A percentile compares a stretch with the other conserved stretches of the same genome.
Evolutionary conservation across 345 rosid genomes (phyloP).

Genomic region (Camelina hispida): DNA sequence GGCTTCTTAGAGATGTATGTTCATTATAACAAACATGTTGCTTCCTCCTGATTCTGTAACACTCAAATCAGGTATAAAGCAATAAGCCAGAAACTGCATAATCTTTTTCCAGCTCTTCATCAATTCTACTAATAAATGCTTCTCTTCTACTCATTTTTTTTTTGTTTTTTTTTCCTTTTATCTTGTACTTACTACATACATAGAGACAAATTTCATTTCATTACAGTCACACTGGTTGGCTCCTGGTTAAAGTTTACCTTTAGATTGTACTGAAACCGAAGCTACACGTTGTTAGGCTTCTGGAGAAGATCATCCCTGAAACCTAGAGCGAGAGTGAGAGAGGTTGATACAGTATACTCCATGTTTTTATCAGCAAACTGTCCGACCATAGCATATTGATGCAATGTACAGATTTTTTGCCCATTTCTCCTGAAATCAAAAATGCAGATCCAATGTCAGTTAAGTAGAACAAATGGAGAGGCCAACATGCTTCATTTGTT

Average conservation of each 20-base stretch:
- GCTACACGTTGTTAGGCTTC: constrained; percentile 28
- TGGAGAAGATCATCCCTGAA: constrained; percentile 27
- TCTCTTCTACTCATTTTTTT: constrained; percentile 26
- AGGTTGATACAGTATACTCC: constrained; percentile 21
- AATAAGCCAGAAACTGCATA: constrained; percentile 33
- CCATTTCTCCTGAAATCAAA: constrained; percentile 81
- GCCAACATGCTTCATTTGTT: constrained; percentile 8
- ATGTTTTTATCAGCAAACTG: constrained; percentile 64
- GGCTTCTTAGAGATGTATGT: constrained; percentile 11
- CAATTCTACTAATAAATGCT: constrained; percentile 34
- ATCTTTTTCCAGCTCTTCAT: constrained; percentile 8
- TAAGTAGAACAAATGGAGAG: constrained; percentile 5
- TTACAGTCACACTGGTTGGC: constrained; percentile 39
- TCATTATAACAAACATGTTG: constrained; percentile 31
- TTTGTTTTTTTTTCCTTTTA: not conserved
- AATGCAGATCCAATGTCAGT: constrained; percentile 19
- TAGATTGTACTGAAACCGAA: constrained; percentile 32
- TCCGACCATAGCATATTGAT: constrained; percentile 84
- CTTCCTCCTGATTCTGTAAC: constrained; percentile 28
- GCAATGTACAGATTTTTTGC: constrained; percentile 85
- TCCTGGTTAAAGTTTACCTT: constrained; percentile 43
- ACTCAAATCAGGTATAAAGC: constrained; percentile 23
- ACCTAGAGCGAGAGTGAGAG: constrained; percentile 16
- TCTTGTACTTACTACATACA: constrained; percentile 43
- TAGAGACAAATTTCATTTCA: constrained; percentile 30